A percentile compares a stretch with the other conserved stretches of the same genome.
phyloP scores from a whole-genome alignment of 2,329 filamentous ascomycete species.

The Remersonia thermophila region DNA sequence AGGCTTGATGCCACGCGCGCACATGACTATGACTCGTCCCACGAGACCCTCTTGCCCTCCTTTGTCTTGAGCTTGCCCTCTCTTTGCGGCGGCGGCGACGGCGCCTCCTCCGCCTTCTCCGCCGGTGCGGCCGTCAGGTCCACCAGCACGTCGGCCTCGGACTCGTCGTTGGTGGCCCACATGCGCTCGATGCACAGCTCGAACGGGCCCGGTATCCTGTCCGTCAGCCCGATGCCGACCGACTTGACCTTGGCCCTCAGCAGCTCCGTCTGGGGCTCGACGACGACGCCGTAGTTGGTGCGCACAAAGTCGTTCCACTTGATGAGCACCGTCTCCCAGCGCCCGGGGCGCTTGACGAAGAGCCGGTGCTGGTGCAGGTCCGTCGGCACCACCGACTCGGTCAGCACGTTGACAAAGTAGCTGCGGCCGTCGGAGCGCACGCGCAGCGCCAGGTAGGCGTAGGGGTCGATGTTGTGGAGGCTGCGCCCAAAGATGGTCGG shows the following conservation, averaged over 20 bases:
- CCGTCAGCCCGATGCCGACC: slow-evolving; percentile 78
- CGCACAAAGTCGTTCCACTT: slow-evolving; percentile 88
- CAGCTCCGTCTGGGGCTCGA: slow-evolving; percentile 87
- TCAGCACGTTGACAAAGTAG: slow-evolving; percentile 93
- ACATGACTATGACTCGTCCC: slow-evolving; percentile 21
- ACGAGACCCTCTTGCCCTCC: slow-evolving; percentile 30
- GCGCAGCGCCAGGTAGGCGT: slow-evolving; percentile 73
- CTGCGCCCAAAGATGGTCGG: slow-evolving; percentile 75
- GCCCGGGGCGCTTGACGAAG: slow-evolving; percentile 62
- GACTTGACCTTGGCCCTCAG: slow-evolving; percentile 74
- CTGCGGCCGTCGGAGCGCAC: slow-evolving; percentile 83
- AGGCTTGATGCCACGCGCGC: too few relatives aligned
- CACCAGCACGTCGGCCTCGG: slow-evolving; percentile 23
- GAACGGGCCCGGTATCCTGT: slow-evolving; percentile 78
- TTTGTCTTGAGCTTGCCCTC: slow-evolving; percentile 20
- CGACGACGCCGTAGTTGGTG: slow-evolving; percentile 82
- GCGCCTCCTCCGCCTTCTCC: slow-evolving; percentile 27
- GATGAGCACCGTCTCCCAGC: slow-evolving; percentile 93
- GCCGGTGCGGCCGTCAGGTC: slow-evolving; percentile 11
- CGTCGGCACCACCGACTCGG: slow-evolving; percentile 84
- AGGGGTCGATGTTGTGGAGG: slow-evolving; percentile 82
- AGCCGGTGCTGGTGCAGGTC: slow-evolving; percentile 92
- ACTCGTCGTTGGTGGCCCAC: slow-evolving; percentile 71
- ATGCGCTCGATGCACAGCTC: slow-evolving; percentile 74
- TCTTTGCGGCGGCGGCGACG: slow-evolving; percentile 22